phyloP scores from a whole-genome alignment of 495 filamentous ascomycete genomes.

The Podospora anserina region DNA sequence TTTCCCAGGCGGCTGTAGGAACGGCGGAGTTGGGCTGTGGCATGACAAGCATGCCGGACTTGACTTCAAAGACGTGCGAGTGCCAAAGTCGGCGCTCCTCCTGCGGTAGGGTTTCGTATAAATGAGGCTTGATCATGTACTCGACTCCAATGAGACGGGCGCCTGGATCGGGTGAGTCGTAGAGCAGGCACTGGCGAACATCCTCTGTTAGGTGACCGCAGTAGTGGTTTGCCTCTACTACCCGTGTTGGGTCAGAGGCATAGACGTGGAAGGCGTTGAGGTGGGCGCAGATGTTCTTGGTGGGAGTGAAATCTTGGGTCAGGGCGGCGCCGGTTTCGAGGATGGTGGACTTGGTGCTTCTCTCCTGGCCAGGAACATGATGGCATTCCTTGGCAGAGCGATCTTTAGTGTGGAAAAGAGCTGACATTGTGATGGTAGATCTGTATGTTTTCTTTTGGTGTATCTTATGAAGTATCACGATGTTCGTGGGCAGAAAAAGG shows the following conservation, averaged over 20 bases:
- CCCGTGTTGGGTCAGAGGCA: conserved; percentile 61
- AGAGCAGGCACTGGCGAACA: conserved; percentile 78
- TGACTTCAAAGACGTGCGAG: conserved; percentile 81
- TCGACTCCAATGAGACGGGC: conserved; percentile 82
- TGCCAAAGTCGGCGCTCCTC: conserved; percentile 77
- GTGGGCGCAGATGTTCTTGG: conserved; percentile 77
- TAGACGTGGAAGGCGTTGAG: conserved; percentile 86
- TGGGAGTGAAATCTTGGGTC: conserved; percentile 64
- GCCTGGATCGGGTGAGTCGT: conserved; percentile 62
- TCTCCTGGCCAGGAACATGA: conserved; percentile 49
- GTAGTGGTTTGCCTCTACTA: conserved; percentile 81
- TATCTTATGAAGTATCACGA: too few species aligned
- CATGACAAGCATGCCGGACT: conserved; percentile 83
- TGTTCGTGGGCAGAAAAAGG: too few species aligned
- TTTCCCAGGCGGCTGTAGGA: conserved; percentile 65
- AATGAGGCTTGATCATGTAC: conserved; percentile 78
- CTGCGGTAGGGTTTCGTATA: conserved; percentile 62
- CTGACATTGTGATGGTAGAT: conserved; percentile 10
- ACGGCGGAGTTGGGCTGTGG: conserved; percentile 54
- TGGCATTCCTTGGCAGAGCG: conserved; percentile 8
- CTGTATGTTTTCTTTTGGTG: not conserved
- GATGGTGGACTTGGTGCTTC: conserved; percentile 54
- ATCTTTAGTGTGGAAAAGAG: conserved; percentile 18
- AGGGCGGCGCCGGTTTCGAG: conserved; percentile 64
- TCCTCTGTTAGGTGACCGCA: conserved; percentile 73